Evolutionary conservation across 2,329 filamentous ascomycete genomes (phyloP).

Genomic region (Ophidiomyces ophidiicola): DNA sequence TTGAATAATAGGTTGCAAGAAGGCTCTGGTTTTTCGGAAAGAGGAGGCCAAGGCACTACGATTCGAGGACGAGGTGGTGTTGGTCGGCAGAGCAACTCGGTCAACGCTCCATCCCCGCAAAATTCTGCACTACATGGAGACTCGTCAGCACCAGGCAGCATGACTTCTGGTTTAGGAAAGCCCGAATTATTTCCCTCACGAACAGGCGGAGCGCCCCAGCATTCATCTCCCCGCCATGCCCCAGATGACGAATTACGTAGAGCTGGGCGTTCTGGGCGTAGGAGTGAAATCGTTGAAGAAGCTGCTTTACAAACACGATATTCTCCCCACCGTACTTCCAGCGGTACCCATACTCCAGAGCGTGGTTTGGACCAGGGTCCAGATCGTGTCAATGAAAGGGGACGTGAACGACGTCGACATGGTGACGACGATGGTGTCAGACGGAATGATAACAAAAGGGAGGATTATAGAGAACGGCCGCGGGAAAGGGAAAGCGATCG

Average conservation of each 20-base stretch:
- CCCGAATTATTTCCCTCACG: constrained; percentile 26
- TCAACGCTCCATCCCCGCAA: constrained; percentile 25
- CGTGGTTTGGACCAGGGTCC: constrained; percentile 19
- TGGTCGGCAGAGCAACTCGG: constrained; percentile 23
- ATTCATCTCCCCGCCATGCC: constrained; percentile 16
- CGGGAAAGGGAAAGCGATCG: constrained; percentile 16
- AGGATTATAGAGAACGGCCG: constrained; percentile 29
- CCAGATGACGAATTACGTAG: constrained; percentile 22
- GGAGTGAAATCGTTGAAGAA: constrained; percentile 28
- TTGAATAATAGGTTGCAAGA: constrained; percentile 39
- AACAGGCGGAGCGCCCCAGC: constrained; percentile 17
- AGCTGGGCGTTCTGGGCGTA: constrained; percentile 20
- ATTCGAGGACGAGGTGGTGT: constrained; percentile 30
- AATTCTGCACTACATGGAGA: constrained; percentile 24
- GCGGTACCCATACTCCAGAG: constrained; percentile 17
- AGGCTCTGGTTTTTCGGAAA: constrained; percentile 25
- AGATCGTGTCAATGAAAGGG: constrained; percentile 19
- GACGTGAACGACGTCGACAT: constrained; percentile 21
- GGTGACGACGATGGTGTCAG: constrained; percentile 22
- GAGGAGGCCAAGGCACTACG: constrained; percentile 24
- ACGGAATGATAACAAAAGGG: constrained; percentile 23
- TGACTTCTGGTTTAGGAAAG: constrained; percentile 17
- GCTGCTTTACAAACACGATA: constrained; percentile 24
- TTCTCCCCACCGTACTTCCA: constrained; percentile 22
- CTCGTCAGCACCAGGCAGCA: constrained; percentile 22